A percentile compares a stretch with the other conserved stretches of the same genome.
phyloP scores from a whole-genome alignment of 2,329 filamentous ascomycete genomes.

The Trichophyton verrucosum region DNA sequence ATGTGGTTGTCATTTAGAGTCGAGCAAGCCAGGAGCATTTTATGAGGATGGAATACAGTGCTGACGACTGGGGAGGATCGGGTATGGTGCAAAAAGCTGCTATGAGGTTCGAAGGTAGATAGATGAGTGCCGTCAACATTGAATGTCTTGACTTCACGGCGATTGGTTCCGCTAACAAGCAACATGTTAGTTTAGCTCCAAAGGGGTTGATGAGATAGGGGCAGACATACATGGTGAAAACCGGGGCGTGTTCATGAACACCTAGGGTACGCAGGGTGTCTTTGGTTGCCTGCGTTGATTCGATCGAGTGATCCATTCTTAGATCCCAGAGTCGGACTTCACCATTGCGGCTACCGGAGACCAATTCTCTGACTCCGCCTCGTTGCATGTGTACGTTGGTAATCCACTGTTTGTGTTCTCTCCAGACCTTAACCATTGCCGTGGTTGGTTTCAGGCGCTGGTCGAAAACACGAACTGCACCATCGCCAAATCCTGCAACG shows the following conservation, averaged over 20 bases:
- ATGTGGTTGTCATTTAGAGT: constrained; percentile 80
- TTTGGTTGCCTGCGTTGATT: constrained; percentile 60
- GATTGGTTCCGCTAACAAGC: constrained; percentile 61
- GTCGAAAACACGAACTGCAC: constrained; percentile 87
- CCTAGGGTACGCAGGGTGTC: constrained; percentile 73
- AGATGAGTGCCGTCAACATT: constrained; percentile 73
- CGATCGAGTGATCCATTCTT: constrained; percentile 65
- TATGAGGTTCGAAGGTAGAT: constrained; percentile 78
- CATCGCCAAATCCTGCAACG: constrained; percentile 91
- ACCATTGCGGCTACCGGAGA: constrained; percentile 82
- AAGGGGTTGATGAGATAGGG: not conserved
- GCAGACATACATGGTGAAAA: constrained; percentile 73
- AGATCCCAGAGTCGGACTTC: constrained; percentile 96
- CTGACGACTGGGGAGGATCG: constrained; percentile 71
- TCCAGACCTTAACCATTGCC: constrained; percentile 93
- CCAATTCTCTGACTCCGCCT: constrained; percentile 78
- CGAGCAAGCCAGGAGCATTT: constrained; percentile 78
- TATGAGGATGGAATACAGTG: constrained; percentile 90
- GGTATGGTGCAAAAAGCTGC: constrained; percentile 71
- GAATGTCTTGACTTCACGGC: constrained; percentile 81
- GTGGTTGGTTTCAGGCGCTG: constrained; percentile 71
- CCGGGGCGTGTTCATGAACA: constrained; percentile 90
- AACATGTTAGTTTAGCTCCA: constrained; percentile 9
- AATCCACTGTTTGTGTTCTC: constrained; percentile 91
- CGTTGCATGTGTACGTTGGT: constrained; percentile 94